Base-by-base conservation (phyloP, 331 rosid genomes). In the Prunus yedoensis region DNA sequence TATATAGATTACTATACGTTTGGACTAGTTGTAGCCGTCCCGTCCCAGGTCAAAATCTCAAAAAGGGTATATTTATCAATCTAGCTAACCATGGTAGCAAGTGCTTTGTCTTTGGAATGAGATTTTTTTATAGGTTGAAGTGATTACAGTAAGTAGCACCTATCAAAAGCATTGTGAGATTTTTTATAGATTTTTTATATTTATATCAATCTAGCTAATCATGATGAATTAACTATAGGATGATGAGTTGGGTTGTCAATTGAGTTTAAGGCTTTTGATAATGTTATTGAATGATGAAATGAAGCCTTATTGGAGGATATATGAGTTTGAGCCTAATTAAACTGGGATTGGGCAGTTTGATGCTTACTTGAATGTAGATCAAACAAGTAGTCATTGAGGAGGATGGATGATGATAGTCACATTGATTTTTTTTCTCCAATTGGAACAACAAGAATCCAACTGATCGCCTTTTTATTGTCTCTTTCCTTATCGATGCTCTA, bases 391-490 rank as follows among this genome's bases (percentile, higher is more conserved):
- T 63, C 58, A 67, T 68, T 35, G 68, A 76, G 30, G 30, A 28
- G 87, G 84, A 74, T 95, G 99, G 97, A 95, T 73, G 94, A 92
- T n/a, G 88, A 85, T n/a, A 56, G 77, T 76, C 96, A 90, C 46
- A 75, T 89, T 75, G 99, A 87, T 77, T 64, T 88, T 77, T 30
- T 23, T 83, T 88, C 78, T 76, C 92, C 6, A 76, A 87, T 82
- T 95, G 97, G 99, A 89, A 86, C 82, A 74, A 85, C 71, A 88
- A 78, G 86, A 92, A 95, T 79, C 97, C 96, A 6, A 80, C 91
- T 14, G 99, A 95, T 77, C 76, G 83, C 56, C 78, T 92, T 79
- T 89, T 92, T 79, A 52, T 95, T 61, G 45, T 89, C 45, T 90
- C 99, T 74, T 89, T 87, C 77, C 74, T 85, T 13, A 56, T 85